Percentiles rank a stretch among this genome's conserved stretches.
phyloP scores from a whole-genome alignment of 129 eudicot genomes.

The Flaveria robusta region DNA sequence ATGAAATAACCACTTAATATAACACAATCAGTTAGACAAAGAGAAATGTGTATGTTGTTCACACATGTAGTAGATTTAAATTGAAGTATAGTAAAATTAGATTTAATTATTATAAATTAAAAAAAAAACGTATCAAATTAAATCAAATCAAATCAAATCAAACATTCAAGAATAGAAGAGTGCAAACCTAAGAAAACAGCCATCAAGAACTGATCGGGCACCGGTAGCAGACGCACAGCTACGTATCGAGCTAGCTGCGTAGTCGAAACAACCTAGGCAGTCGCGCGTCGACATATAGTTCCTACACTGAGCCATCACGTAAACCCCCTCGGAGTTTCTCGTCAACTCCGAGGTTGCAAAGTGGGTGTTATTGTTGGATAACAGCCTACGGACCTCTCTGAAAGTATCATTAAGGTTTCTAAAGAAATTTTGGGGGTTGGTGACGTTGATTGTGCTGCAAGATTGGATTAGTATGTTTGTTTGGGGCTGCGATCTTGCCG shows the following conservation, averaged over 20 bases:
- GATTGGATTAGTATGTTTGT: slow-evolving; percentile 50
- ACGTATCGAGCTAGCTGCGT: slow-evolving; percentile 48
- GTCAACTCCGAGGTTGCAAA: slow-evolving; percentile 59
- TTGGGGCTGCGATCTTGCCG: slow-evolving; percentile 61
- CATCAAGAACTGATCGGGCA: slow-evolving; percentile 69
- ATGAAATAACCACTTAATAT: no score
- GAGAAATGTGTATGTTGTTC: no score
- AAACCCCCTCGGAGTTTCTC: slow-evolving; percentile 55
- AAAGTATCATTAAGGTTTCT: slow-evolving; percentile 57
- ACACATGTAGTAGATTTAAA: no score
- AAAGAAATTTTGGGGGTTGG: slow-evolving; percentile 39
- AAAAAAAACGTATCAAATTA: no score
- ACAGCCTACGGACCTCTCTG: slow-evolving; percentile 41
- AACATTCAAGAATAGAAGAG: neutral
- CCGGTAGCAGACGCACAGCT: slow-evolving; percentile 64
- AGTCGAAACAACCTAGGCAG: slow-evolving; percentile 63
- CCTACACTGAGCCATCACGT: slow-evolving; percentile 69
- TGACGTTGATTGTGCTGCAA: slow-evolving; percentile 58
- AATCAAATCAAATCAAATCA: no score
- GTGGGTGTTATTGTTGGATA: slow-evolving; percentile 39
- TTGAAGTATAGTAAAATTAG: no score
- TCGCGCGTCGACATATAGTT: slow-evolving; percentile 54
- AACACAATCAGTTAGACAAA: no score
- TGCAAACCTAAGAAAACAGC: slow-evolving; percentile 72
- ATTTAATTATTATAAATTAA: no score